Percentiles rank a stretch among this genome's conserved stretches.
These are phyloP conservation scores for Acer campestre DNA, from an alignment of 345 rosid species.

Conservation along the genomic window DNA sequence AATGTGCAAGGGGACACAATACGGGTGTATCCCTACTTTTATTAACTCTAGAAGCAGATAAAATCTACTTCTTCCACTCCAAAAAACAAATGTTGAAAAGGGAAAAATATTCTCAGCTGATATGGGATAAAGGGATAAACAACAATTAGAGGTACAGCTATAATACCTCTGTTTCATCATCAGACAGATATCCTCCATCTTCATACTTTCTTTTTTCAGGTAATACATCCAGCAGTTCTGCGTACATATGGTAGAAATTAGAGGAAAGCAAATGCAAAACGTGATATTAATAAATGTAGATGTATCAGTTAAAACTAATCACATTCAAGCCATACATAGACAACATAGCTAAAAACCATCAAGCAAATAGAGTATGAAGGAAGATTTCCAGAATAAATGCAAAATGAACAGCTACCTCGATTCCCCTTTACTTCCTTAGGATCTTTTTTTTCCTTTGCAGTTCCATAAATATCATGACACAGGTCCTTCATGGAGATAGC, in stretches of 20 bases:
- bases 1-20: background rate
- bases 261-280: background rate
- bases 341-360: background rate
- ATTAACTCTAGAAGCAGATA: background rate
- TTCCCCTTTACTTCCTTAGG: constrained; percentile 58
- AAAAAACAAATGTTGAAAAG: background rate
- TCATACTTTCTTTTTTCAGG: constrained; percentile 75
- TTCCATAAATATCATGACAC: constrained; percentile 58
- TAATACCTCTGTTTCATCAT: constrained; percentile 58
- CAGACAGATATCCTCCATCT: constrained; percentile 75
- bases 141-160: constrained; percentile 2
- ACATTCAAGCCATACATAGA: background rate
- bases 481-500: constrained; percentile 67
- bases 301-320: background rate
- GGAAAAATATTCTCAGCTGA: background rate
- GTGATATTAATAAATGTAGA: background rate
- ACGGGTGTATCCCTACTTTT: background rate
- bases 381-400: background rate
- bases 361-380: background rate
- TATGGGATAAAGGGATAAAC: constrained; percentile 3
- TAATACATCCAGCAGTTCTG: constrained; percentile 60
- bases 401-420: constrained; percentile 37
- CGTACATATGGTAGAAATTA: constrained; percentile 11
- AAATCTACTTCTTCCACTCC: background rate
- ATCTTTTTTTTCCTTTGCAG: constrained; percentile 51